These are phyloP conservation scores for Talaromyces verruculosus DNA, from an alignment of 2,329 filamentous ascomycete genomes.

Conservation along the genomic window DNA sequence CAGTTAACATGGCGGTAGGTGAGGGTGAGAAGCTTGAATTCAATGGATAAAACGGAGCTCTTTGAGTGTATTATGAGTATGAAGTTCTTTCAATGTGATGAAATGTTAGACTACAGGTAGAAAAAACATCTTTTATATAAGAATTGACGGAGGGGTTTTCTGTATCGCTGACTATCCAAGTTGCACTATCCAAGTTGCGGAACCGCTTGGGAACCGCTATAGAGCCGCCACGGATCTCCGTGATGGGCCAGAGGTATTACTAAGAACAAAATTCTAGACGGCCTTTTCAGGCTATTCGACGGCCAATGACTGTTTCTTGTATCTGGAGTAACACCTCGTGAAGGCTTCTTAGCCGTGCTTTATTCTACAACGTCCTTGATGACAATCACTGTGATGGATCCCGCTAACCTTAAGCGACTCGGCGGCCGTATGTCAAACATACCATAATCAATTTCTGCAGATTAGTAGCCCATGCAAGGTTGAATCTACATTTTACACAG, in stretches of 20 bases:
- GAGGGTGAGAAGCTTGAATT: too few species aligned
- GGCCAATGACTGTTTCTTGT: background rate
- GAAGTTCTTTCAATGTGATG: too few species aligned
- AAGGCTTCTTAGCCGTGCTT: background rate
- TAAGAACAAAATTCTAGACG: conserved; percentile 1
- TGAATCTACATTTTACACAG: background rate
- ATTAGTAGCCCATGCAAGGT: background rate
- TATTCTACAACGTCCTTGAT: background rate
- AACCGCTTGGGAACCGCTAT: background rate
- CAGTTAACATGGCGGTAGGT: conserved; percentile 1
- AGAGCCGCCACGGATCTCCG: background rate
- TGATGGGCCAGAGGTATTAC: background rate
- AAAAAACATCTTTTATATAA: background rate
- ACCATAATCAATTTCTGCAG: background rate
- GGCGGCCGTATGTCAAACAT: background rate
- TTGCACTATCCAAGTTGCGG: background rate
- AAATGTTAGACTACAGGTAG: background rate
- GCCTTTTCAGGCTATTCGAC: background rate
- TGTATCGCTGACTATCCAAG: background rate
- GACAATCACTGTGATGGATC: background rate
- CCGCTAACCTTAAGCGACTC: background rate
- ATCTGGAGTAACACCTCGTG: background rate
- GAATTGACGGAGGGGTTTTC: background rate
- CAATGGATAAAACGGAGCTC: background rate
- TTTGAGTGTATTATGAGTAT: too few species aligned